A percentile compares a stretch with the other conserved stretches of the same genome.
Conservation (phyloP, 495 filamentous ascomycete species). For the Delitschia confertaspora region DNA sequence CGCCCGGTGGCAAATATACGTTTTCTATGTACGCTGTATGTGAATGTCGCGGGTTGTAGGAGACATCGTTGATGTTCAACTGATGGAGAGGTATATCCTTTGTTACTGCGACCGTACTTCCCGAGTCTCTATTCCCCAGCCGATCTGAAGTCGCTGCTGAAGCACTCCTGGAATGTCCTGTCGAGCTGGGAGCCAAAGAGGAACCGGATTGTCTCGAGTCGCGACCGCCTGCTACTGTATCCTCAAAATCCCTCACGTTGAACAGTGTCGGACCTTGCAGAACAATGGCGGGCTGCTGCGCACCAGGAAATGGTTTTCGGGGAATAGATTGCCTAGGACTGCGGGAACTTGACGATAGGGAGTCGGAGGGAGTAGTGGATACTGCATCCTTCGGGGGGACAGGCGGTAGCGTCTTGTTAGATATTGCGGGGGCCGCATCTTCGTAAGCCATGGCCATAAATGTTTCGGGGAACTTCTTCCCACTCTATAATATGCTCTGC, state of each 20-base stretch:
- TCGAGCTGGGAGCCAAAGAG: slow-evolving; percentile 20
- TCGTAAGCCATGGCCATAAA: slow-evolving; percentile 21
- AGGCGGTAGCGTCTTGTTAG: slow-evolving; percentile 16
- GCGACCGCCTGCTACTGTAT: slow-evolving; percentile 15
- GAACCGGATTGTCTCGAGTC: slow-evolving; percentile 24
- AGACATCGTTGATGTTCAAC: slow-evolving; percentile 17
- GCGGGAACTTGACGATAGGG: neutral
- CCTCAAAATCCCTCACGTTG: slow-evolving; percentile 17
- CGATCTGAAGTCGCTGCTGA: slow-evolving; percentile 18
- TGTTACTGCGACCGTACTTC: slow-evolving; percentile 9
- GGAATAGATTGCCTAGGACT: slow-evolving; percentile 23
- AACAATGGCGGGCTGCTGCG: slow-evolving; percentile 10
- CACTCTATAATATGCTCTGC: too few species aligned
- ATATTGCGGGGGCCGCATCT: slow-evolving; percentile 8
- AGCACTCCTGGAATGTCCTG: slow-evolving; percentile 20
- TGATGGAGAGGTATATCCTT: slow-evolving; percentile 23
- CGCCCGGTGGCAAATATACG: slow-evolving; percentile 14
- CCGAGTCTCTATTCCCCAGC: slow-evolving; percentile 10
- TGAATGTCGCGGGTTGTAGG: slow-evolving; percentile 23
- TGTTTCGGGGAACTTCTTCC: neutral
- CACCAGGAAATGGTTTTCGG: slow-evolving; percentile 19
- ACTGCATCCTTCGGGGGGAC: slow-evolving; percentile 7
- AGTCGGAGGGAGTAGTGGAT: slow-evolving; percentile 1
- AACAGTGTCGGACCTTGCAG: slow-evolving; percentile 5
- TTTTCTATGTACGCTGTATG: slow-evolving; percentile 15